Evolutionary conservation across 495 filamentous ascomycete species (phyloP).

Genomic region (Annulohypoxylon bovei): DNA sequence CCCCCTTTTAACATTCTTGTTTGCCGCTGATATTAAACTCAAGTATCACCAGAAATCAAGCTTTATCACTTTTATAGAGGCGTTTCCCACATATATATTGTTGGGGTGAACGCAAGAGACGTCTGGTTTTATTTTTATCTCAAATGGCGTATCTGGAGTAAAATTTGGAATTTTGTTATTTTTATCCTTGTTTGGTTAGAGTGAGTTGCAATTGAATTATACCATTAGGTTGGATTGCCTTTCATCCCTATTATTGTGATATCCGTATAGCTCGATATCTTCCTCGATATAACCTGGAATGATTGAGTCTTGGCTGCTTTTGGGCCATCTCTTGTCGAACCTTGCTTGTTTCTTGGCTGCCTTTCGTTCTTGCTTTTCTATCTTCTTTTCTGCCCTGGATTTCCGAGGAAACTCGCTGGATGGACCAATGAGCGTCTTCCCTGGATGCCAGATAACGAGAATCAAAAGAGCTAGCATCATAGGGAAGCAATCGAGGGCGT

Average conservation of each 20-base stretch:
- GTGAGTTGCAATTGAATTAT: neutral
- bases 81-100: neutral
- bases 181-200: neutral
- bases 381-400: slow-evolving; percentile 50
- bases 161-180: neutral
- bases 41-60: neutral
- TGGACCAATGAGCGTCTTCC: slow-evolving; percentile 59
- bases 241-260: neutral
- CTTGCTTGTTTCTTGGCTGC: slow-evolving; percentile 2
- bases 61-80: neutral
- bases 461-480: slow-evolving; percentile 63
- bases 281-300: neutral
- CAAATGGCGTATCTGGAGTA: neutral
- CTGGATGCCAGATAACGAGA: slow-evolving; percentile 64
- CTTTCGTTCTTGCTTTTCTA: slow-evolving; percentile 43
- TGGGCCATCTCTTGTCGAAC: neutral
- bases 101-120: neutral
- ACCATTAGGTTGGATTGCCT: neutral
- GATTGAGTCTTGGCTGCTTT: neutral
- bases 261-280: no score
- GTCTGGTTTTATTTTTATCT: neutral
- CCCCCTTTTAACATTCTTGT: neutral
- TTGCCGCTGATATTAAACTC: neutral
- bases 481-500: slow-evolving; percentile 65
- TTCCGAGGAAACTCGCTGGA: slow-evolving; percentile 52